Conservation (phyloP, 1,284 basidiomycete species). For the Athelia sp. region DNA sequence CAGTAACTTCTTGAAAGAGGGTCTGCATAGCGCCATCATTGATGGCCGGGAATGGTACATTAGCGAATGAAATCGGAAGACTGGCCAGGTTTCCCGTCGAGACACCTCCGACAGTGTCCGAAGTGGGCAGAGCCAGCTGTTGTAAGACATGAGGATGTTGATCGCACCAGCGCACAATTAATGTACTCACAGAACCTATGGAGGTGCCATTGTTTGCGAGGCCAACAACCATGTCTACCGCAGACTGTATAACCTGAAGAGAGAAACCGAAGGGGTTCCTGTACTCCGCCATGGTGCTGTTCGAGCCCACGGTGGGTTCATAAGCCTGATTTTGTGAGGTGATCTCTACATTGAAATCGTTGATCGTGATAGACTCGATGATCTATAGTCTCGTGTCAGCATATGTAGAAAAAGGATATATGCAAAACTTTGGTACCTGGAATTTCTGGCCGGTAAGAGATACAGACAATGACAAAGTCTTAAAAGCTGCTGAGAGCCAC, state of each 20-base stretch:
- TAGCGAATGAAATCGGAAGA: conserved; percentile 52
- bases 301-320: conserved; percentile 53
- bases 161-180: neutral
- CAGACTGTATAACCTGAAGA: conserved; percentile 56
- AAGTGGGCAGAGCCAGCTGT: too few species aligned
- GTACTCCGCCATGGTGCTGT: conserved; percentile 59
- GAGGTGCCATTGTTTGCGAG: conserved; percentile 37
- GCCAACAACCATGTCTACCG: conserved; percentile 50
- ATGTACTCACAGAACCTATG: conserved; percentile 32
- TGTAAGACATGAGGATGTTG: conserved; percentile 36
- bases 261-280: conserved; percentile 79
- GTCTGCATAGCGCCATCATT: conserved; percentile 50
- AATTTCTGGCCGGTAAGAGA: conserved; percentile 62
- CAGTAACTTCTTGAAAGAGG: conserved; percentile 58
- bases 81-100: conserved; percentile 65
- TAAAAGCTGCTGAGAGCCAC: conserved; percentile 72
- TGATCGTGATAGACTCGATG: conserved; percentile 62
- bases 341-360: conserved; percentile 58
- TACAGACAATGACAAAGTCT: conserved; percentile 60
- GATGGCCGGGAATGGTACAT: conserved; percentile 53
- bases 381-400: conserved; percentile 32
- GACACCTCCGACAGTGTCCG: conserved; percentile 20
- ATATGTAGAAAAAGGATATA: too few species aligned
- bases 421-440: too few species aligned
- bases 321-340: conserved; percentile 48